These are phyloP conservation scores for Sesbania bispinosa DNA, from an alignment of 306 rosid species.

Conservation along the genomic window DNA sequence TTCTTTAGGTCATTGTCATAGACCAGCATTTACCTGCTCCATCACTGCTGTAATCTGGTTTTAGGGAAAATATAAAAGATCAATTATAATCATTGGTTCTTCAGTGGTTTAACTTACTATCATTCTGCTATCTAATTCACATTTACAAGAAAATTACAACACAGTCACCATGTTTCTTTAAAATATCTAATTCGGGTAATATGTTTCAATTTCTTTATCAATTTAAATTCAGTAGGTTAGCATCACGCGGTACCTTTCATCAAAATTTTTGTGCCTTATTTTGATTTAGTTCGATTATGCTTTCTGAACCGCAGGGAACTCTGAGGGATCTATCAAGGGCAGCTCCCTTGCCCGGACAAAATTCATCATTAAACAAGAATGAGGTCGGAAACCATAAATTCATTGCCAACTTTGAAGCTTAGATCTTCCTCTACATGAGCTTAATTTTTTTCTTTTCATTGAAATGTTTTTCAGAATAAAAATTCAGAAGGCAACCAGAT, in stretches of 20 bases:
- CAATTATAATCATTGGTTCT: not conserved
- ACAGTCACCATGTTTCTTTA: not conserved
- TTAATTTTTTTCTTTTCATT: constrained; percentile 8
- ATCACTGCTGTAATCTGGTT: not conserved
- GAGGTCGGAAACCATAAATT: constrained; percentile 33
- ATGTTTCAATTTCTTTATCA: not conserved
- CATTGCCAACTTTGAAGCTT: not conserved
- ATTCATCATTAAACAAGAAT: constrained; percentile 43
- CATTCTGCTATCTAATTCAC: not conserved
- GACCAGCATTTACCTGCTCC: too few species aligned
- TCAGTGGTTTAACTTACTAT: not conserved
- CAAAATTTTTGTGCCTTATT: not conserved
- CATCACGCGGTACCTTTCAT: not conserved
- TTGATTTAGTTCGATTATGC: too few species aligned
- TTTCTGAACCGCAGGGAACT: constrained; percentile 53
- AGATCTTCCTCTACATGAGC: not conserved
- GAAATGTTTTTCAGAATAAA: constrained; percentile 34
- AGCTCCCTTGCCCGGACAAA: constrained; percentile 42
- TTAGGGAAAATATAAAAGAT: not conserved
- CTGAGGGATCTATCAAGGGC: constrained; percentile 66
- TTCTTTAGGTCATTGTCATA: too few species aligned
- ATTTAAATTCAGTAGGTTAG: not conserved
- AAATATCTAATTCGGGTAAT: not conserved
- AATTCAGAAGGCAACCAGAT: constrained; percentile 37
- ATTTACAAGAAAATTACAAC: not conserved